Evolutionary conservation across 1,284 basidiomycete species (phyloP).

Genomic region (Sanghuangporus baumii): DNA sequence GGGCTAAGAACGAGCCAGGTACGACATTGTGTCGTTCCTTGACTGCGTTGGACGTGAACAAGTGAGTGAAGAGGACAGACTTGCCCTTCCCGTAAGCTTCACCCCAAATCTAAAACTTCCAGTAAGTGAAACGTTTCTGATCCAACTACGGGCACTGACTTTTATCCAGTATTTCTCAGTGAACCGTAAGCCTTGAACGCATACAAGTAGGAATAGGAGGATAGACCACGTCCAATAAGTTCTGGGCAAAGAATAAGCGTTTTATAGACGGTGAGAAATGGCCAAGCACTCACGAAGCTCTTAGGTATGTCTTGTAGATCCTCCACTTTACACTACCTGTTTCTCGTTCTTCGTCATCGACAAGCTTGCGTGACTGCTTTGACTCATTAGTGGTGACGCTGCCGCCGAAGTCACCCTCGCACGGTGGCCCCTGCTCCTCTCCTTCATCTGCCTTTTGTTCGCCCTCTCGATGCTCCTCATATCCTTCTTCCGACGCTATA

Average conservation of each 20-base stretch:
- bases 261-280: not conserved
- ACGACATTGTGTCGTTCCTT: conserved; percentile 26
- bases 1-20: not conserved
- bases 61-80: conserved; percentile 18
- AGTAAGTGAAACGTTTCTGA: not conserved
- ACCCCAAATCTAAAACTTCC: conserved; percentile 46
- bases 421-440: conserved; percentile 24
- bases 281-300: conserved; percentile 45
- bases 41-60: conserved; percentile 27
- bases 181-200: conserved; percentile 43
- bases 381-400: conserved; percentile 23
- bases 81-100: conserved; percentile 41
- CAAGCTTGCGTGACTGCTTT: conserved; percentile 52
- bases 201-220: conserved; percentile 42
- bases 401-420: conserved; percentile 26
- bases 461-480: conserved; percentile 27
- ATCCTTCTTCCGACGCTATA: conserved; percentile 40
- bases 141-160: conserved; percentile 31
- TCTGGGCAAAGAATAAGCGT: conserved; percentile 29
- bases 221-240: conserved; percentile 61
- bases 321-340: conserved; percentile 73
- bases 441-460: conserved; percentile 28
- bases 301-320: conserved; percentile 75
- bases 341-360: conserved; percentile 68
- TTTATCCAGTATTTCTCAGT: conserved; percentile 73